Evolutionary conservation across 139 green algal species (phyloP).

Genomic region (Picochlorum sp.): DNA sequence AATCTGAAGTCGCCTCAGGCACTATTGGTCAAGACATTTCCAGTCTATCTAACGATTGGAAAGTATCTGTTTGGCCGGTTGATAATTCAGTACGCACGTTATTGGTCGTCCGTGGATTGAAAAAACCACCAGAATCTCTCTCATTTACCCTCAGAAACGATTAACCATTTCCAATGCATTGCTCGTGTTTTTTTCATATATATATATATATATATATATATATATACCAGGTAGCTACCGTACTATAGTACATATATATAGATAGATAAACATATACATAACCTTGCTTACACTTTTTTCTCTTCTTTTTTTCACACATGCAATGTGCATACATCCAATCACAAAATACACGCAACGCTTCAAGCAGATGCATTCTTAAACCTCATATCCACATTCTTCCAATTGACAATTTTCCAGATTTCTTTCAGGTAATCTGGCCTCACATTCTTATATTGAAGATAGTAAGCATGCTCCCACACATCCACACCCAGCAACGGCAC

Average conservation of each 20-base stretch:
- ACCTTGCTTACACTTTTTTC: too few relatives aligned
- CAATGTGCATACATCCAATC: background rate
- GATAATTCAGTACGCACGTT: constrained; percentile 48
- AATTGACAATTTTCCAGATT: constrained; percentile 96
- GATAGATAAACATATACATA: too few relatives aligned
- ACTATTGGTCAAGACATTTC: background rate
- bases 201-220: too few relatives aligned
- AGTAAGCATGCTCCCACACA: constrained; percentile 82
- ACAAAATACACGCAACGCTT: too few relatives aligned
- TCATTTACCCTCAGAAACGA: background rate
- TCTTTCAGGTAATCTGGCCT: constrained; percentile 93
- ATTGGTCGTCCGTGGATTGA: constrained; percentile 27
- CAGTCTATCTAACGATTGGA: constrained; percentile 55
- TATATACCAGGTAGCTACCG: too few relatives aligned
- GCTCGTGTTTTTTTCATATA: too few relatives aligned
- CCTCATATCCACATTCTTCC: constrained; percentile 72
- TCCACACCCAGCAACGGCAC: constrained; percentile 89
- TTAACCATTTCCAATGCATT: too few relatives aligned
- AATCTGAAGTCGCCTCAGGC: background rate
- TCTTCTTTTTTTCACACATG: background rate
- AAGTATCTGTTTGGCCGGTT: constrained; percentile 56
- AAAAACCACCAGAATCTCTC: background rate
- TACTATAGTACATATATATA: too few relatives aligned
- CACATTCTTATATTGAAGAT: constrained; percentile 90
- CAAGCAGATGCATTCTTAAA: constrained; percentile 37